Evolutionary conservation across 257 asterid species (phyloP), one percentile per base, ranked within the genome.

Genomic region (Lithospermum erythrorhizon): DNA sequence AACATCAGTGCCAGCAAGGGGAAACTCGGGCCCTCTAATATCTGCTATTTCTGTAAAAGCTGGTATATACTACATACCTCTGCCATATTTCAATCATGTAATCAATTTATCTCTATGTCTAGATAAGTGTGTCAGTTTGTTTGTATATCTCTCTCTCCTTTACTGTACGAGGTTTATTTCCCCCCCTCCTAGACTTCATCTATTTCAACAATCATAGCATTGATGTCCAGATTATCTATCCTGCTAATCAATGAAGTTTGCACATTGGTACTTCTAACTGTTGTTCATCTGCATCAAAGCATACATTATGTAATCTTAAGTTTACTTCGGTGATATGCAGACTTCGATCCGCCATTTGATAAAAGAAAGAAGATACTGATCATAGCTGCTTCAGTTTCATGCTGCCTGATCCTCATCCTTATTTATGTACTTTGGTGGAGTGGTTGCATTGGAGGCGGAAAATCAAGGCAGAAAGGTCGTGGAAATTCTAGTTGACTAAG

Each of bases 31-130:
- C 18, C 87, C 87, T 55, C 52, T 82, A 58, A 57, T 84, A 66
- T 82, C 89, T 54, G 89, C 85, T 61, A 85, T 82, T 54, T 85
- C 89, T 15, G 76, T 80, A 58, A 66, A 72, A 74, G 70, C 89
- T 58, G 76, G 85, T 82, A 81, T 65, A 29, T 9, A 22, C 9
- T 82, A 81, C 61, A 29, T 9, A 22, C 9, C 48, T 48, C 49
- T 11, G 18, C 14, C 21, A 21, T 37, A 29, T 27, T 53, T 20
- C 55, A 55, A 20, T 64, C 19, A 20, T 55, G 41, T 52, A 21
- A 58, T 37, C 47, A n/a, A n/a, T 55, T 27, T 32, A 57, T 20
- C 55, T 21, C 11, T 13, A 1, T n/a, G 3, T 24, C 17, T 27
- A n/a, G 45, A 35, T 35, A 35, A 35, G 45, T 8, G 45, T 8